Conservation (phyloP, 1,284 basidiomycete species). For the Sanghuangporus baumii region DNA sequence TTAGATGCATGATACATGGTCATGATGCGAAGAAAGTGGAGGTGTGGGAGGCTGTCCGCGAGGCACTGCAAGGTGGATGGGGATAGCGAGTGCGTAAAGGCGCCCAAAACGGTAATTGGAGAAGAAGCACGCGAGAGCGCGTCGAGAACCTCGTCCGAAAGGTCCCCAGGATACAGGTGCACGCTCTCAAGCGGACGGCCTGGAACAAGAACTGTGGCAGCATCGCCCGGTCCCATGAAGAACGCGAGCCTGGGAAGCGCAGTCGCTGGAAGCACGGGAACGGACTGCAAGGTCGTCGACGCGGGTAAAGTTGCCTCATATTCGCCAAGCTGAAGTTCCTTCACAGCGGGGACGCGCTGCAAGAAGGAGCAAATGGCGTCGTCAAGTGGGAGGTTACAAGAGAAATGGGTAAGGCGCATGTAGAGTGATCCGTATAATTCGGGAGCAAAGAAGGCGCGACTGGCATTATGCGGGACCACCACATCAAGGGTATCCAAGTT, state of each 20-base stretch:
- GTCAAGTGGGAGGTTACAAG: slow-evolving; percentile 56
- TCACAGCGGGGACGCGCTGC: slow-evolving; percentile 41
- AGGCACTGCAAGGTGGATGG: slow-evolving; percentile 11
- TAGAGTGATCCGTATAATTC: slow-evolving; percentile 28
- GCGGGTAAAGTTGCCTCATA: slow-evolving; percentile 15
- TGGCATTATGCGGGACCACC: slow-evolving; percentile 42
- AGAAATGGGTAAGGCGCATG: slow-evolving; percentile 46
- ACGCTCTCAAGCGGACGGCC: slow-evolving; percentile 59
- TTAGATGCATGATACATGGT: slow-evolving; percentile 17
- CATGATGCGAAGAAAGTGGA: slow-evolving; percentile 19
- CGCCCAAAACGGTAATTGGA: slow-evolving; percentile 27
- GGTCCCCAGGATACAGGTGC: slow-evolving; percentile 36
- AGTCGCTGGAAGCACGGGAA: slow-evolving; percentile 26
- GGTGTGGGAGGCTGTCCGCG: slow-evolving; percentile 14
- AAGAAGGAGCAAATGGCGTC: slow-evolving; percentile 52
- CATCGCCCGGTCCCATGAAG: slow-evolving; percentile 54
- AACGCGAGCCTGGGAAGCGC: slow-evolving; percentile 47
- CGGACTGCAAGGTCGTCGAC: slow-evolving; percentile 15
- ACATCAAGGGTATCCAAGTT: slow-evolving; percentile 53
- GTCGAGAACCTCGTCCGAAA: slow-evolving; percentile 19
- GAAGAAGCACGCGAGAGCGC: slow-evolving; percentile 21
- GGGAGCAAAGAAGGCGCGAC: slow-evolving; percentile 44
- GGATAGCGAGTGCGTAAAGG: slow-evolving; percentile 25
- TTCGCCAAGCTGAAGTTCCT: slow-evolving; percentile 45
- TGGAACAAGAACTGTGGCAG: slow-evolving; percentile 49